Conservation (phyloP, 192 early-diverging fungal genomes). For the Entophlyctis helioformis region DNA sequence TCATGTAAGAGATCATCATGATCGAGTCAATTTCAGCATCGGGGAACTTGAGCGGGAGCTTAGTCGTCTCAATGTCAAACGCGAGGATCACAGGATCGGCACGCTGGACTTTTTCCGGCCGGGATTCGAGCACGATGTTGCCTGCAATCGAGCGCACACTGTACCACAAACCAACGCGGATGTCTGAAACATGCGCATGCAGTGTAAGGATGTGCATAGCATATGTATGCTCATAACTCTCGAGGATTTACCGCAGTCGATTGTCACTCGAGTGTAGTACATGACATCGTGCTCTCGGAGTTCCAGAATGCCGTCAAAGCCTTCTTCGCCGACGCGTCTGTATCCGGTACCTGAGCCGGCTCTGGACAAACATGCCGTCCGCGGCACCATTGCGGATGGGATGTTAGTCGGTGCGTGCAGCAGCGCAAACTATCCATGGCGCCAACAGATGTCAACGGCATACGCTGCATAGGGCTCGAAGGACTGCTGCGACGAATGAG, state of each 20-base stretch:
- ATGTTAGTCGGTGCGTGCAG: too few relatives aligned
- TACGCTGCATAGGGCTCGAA: too few relatives aligned
- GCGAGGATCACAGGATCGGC: constrained; percentile 90
- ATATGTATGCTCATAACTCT: neutral
- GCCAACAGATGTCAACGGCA: too few relatives aligned
- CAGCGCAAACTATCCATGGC: too few relatives aligned
- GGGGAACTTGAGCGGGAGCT: constrained; percentile 95
- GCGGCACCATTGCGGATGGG: too few relatives aligned
- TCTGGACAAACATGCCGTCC: too few relatives aligned
- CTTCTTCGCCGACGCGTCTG: too few relatives aligned
- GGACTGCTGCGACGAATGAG: too few relatives aligned
- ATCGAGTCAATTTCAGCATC: constrained; percentile 80
- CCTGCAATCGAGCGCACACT: constrained; percentile 48
- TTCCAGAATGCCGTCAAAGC: constrained; percentile 71
- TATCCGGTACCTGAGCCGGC: too few relatives aligned
- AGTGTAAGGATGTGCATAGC: too few relatives aligned
- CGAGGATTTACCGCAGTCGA: constrained; percentile 60
- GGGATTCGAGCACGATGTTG: constrained; percentile 45
- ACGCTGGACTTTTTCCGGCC: constrained; percentile 78
- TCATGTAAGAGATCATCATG: constrained; percentile 99
- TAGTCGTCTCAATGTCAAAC: constrained; percentile 98
- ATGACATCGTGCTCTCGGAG: constrained; percentile 96
- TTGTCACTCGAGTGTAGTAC: constrained; percentile 89
- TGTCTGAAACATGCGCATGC: constrained; percentile 38
- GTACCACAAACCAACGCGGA: constrained; percentile 96